phyloP scores from a whole-genome alignment of 108 stramenopile genomes.

The Pelagomonas calceolata region DNA sequence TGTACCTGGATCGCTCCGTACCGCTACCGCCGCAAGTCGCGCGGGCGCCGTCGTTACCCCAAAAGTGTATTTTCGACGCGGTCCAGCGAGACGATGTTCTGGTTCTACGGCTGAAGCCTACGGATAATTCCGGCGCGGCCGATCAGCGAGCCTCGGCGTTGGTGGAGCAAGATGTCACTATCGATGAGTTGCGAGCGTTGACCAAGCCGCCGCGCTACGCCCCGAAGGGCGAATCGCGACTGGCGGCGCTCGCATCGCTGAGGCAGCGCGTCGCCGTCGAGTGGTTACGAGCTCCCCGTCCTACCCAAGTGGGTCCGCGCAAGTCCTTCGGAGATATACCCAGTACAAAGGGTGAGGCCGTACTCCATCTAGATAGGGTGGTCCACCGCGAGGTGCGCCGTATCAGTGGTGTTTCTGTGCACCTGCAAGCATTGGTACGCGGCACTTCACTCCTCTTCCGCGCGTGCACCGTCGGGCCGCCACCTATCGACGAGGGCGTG shows the following conservation, averaged over 20 bases:
- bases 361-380: conserved; percentile 4
- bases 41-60: background rate
- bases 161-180: background rate
- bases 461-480: background rate
- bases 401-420: background rate
- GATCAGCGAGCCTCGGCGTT: no score
- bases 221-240: no score
- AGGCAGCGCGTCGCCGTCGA: background rate
- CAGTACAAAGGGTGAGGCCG: background rate
- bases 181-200: background rate
- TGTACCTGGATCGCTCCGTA: background rate
- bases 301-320: no score
- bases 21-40: background rate
- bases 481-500: background rate
- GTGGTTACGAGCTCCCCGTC: background rate
- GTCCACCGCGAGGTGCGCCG: conserved; percentile 1
- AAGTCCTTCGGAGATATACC: no score
- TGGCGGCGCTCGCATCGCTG: background rate
- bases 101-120: background rate
- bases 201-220: no score
- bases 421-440: background rate
- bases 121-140: background rate
- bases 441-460: conserved; percentile 9
- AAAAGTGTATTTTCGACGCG: background rate
- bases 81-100: background rate